Evolutionary conservation across 495 filamentous ascomycete genomes (phyloP), one percentile per base, ranked within the genome.

Genomic region (Amorphotheca resinae): DNA sequence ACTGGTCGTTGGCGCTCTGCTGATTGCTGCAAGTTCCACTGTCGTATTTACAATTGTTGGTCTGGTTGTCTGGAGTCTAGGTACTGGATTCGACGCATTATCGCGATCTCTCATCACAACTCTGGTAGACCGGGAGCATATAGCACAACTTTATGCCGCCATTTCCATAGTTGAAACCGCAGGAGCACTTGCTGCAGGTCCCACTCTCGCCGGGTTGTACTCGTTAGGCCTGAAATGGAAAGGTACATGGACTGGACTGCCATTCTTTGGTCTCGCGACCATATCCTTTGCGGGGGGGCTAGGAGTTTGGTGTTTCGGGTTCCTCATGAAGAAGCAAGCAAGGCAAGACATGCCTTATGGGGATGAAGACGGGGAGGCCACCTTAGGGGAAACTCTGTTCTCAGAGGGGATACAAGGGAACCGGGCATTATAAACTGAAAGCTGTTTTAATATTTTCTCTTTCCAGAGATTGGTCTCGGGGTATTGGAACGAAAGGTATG

Each of bases 81-180:
- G 60, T 0, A 51, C 49, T 2, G 55, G 61, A 9, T 59, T 55
- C 12, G 38, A 20, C 5, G 51, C 57, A 14, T 22, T 63, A 5
- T 53, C 49, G 0, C 65, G 73, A 3, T 72, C 70, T 4, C 56
- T 79, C 15, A 62, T 75, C 44, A 73, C 71, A 2, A 60, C 68
- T 0, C 60, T 78, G 9, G 69, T 80, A 2, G 60, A 70, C 15
- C 59, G 64, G 1, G 64, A 76, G 23, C 67, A 77, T 44, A 68
- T 75, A 0, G 73, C 73, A 11, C 63, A 69, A 1, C 55, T 79
- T 4, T 81, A 74, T 48, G 72, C 69, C 17, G 61, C 73, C 12
- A 70, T 77, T 40, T 65, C 68, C 22, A 65, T 80, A 16, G 56
- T 74, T 6, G 73, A 79, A 48, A 64, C 67, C 0, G 31, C 76